Evolutionary conservation across 1,284 basidiomycete genomes (phyloP).

Genomic region (Fomitopsis palustris): DNA sequence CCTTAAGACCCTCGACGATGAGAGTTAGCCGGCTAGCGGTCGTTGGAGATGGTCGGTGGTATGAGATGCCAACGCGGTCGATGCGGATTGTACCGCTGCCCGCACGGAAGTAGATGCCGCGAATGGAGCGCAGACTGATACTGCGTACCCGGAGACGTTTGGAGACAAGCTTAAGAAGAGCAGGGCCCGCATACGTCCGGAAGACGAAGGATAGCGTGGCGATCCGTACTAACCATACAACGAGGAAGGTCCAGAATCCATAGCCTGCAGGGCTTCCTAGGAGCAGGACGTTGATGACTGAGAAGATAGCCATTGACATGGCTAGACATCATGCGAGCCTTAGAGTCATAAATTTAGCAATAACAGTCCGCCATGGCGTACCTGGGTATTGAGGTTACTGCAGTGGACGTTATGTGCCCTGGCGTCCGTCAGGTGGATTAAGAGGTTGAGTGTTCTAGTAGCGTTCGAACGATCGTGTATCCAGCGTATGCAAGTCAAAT

Average conservation of each 20-base stretch:
- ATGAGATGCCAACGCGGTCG: conserved; percentile 64
- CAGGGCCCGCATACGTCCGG: conserved; percentile 63
- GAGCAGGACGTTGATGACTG: conserved; percentile 22
- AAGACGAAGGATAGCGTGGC: conserved; percentile 52
- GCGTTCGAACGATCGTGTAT: neutral
- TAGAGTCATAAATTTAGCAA: too few relatives aligned
- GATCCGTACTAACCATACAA: conserved; percentile 47
- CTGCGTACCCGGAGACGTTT: conserved; percentile 63
- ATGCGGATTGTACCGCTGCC: conserved; percentile 51
- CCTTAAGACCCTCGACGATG: conserved; percentile 54
- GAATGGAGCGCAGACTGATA: conserved; percentile 71
- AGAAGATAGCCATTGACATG: conserved; percentile 1
- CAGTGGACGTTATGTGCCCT: neutral
- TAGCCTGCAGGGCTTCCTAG: conserved; percentile 16
- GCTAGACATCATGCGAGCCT: neutral
- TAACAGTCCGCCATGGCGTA: too few relatives aligned
- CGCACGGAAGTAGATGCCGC: conserved; percentile 64
- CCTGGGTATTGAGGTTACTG: neutral
- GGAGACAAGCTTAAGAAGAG: conserved; percentile 53
- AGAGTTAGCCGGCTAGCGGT: conserved; percentile 51
- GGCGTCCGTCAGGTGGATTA: neutral
- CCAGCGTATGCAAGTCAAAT: neutral
- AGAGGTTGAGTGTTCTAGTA: neutral
- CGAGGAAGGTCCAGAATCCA: conserved; percentile 36
- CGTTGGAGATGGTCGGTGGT: conserved; percentile 42